Evolutionary conservation across 108 stramenopile species (phyloP).

Genomic region (Nitzschia sp.): DNA sequence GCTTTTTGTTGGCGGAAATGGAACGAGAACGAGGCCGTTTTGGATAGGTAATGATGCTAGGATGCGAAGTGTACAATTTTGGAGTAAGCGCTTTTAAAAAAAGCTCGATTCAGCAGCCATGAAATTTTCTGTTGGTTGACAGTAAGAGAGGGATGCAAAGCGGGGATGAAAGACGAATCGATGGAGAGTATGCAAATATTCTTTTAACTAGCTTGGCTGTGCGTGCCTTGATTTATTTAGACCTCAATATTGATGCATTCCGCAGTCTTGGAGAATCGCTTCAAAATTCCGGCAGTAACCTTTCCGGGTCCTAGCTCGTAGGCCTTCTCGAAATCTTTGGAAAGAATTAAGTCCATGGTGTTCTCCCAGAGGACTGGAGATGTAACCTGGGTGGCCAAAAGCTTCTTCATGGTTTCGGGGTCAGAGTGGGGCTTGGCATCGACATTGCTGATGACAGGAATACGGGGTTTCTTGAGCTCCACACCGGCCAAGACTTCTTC

Average conservation of each 20-base stretch:
- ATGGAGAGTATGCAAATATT: no score
- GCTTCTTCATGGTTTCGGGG: conserved; percentile 92
- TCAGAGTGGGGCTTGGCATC: conserved; percentile 96
- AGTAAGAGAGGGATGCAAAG: no score
- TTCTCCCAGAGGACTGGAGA: conserved; percentile 96
- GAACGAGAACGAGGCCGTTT: conserved; percentile 34
- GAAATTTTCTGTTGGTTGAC: no score
- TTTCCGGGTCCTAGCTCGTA: conserved; percentile 91
- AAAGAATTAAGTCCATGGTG: conserved; percentile 84
- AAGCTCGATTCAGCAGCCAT: no score
- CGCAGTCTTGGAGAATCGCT: conserved; percentile 91
- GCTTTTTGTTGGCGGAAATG: conserved; percentile 46
- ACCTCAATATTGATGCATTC: conserved; percentile 89
- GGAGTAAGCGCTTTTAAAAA: no score
- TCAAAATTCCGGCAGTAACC: conserved; percentile 95
- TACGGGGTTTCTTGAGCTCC: conserved; percentile 91
- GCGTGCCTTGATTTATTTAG: no score
- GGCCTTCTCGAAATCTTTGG: conserved; percentile 84
- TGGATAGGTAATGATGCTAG: no score
- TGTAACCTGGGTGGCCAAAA: conserved; percentile 96
- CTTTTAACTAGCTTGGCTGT: no score
- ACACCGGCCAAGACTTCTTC: conserved; percentile 84
- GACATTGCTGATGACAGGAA: conserved; percentile 98
- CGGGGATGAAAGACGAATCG: no score
- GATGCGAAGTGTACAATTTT: not conserved